These are phyloP conservation scores for Chytriomyces hyalinus DNA, from an alignment of 192 early-diverging fungal species.

Conservation along the genomic window DNA sequence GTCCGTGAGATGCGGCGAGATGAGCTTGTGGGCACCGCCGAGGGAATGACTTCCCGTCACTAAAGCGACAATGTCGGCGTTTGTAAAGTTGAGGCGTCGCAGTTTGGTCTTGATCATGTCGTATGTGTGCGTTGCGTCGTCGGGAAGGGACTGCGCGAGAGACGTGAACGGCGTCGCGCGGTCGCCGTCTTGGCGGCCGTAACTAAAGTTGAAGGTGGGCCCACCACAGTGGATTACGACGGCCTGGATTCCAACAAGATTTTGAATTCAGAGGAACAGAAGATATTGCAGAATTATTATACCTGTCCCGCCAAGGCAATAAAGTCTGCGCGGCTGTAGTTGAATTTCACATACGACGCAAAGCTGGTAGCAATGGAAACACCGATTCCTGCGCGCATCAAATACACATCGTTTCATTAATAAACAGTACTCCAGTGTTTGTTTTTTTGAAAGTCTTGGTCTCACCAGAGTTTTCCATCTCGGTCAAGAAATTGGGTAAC, in stretches of 20 bases:
- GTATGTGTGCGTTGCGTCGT: conserved; percentile 1
- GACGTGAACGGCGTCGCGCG: neutral
- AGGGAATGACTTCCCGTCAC: conserved; percentile 38
- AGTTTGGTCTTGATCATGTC: conserved; percentile 1
- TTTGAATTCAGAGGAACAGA: no score
- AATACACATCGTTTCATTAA: no score
- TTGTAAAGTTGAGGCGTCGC: conserved; percentile 25
- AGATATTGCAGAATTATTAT: no score
- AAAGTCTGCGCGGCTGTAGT: conserved; percentile 19
- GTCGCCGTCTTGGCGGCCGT: conserved; percentile 28
- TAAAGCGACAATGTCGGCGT: conserved; percentile 37
- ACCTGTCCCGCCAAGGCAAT: conserved; percentile 38
- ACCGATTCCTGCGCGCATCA: neutral
- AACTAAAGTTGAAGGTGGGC: conserved; percentile 20
- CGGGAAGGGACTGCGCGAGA: neutral
- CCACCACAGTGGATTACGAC: conserved; percentile 42
- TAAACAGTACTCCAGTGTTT: no score
- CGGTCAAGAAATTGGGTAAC: conserved; percentile 10
- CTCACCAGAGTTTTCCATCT: conserved; percentile 13
- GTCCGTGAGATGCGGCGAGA: conserved; percentile 26
- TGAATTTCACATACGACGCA: neutral
- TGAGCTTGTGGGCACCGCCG: conserved; percentile 32
- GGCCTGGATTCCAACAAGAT: neutral
- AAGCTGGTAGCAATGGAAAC: conserved; percentile 16
- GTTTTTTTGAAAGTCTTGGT: neutral